These are phyloP conservation scores for Aurinia saxatilis DNA, from an alignment of 345 rosid species.

Conservation along the genomic window DNA sequence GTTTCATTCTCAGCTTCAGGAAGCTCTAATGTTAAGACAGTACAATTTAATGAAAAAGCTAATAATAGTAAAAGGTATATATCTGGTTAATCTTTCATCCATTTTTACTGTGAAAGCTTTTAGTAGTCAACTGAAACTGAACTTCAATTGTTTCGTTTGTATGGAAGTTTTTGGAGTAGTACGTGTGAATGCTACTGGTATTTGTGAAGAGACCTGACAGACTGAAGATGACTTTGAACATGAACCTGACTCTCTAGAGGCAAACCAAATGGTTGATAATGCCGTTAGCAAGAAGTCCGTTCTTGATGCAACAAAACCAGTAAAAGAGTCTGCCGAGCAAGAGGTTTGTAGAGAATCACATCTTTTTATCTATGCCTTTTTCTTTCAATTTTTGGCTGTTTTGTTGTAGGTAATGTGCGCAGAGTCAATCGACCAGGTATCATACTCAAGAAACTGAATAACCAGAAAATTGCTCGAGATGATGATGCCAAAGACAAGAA, in stretches of 20 bases:
- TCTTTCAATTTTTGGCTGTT: neutral
- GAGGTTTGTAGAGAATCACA: constrained; percentile 16
- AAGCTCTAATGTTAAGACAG: constrained; percentile 15
- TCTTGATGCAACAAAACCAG: constrained; percentile 4
- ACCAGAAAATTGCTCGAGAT: constrained; percentile 5
- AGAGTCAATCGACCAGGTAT: constrained; percentile 26
- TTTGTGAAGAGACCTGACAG: constrained; percentile 7
- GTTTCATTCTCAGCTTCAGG: constrained; percentile 33
- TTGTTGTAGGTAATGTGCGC: constrained; percentile 11
- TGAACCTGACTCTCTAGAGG: constrained; percentile 2
- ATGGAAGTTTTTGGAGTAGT: constrained; percentile 15
- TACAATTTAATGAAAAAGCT: constrained; percentile 28
- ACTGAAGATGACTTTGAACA: neutral
- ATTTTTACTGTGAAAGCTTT: neutral
- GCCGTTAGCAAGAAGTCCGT: neutral
- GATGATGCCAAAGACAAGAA: constrained; percentile 26
- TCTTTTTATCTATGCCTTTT: neutral
- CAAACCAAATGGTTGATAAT: constrained; percentile 2
- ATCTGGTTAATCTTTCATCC: neutral
- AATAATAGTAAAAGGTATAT: constrained; percentile 38
- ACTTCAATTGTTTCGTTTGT: neutral
- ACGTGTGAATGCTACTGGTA: constrained; percentile 10
- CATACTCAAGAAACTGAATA: constrained; percentile 15
- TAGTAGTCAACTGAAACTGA: neutral
- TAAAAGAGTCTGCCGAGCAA: constrained; percentile 12